Base-by-base conservation (phyloP, 805 yeast genomes). In the Kodamaea kakaduensis region DNA sequence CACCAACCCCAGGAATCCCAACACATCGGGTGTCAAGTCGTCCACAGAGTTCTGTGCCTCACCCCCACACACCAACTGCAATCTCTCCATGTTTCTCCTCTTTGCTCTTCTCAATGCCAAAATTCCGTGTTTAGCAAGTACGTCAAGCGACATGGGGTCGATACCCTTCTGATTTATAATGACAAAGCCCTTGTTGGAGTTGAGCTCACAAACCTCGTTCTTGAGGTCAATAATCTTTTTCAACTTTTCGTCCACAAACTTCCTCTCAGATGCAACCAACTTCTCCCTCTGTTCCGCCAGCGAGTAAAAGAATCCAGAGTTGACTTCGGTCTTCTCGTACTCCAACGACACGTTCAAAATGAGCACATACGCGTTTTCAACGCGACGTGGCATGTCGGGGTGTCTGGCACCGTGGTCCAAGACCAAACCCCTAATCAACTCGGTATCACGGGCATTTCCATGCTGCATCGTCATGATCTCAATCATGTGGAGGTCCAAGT, bases 381-480 rank as follows among this genome's bases (percentile, higher is more conserved):
- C 81, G 37, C 79, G 66, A 46, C 80, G 84, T 40, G 98, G 98
- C 98, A 93, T 93, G 62, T 93, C 98, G 30, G 98, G 98, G 69
- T 93, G 98, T 59, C 98, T 78, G 12, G 96, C 97, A 47, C 98
- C 98, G 59, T 93, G 98, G 59, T 93, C 98, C 46, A 93, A 72
- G 23, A 93, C 98, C 48, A 93, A 74, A 30, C 98, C 98, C 50
- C 75, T 79, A 45, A 93, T 71, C 41, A 93, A 77, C 51, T 73
- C 71, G 13, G 97, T 89, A 37, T 89, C 93, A 42, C 80, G 76
- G 21, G 93, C 86, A 24, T 82, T 74, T 47, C 86, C 84, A 54
- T 84, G 90, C 74, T 93, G 96, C 97, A 93, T 94, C 47, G 93
- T 81, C 94, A 93, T 93, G 54, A 93, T 84, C 67, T 93, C 98